Percentiles rank a stretch among this genome's conserved stretches.
phyloP scores from a whole-genome alignment of 192 early-diverging fungal species.

The Coemansia umbellata region DNA sequence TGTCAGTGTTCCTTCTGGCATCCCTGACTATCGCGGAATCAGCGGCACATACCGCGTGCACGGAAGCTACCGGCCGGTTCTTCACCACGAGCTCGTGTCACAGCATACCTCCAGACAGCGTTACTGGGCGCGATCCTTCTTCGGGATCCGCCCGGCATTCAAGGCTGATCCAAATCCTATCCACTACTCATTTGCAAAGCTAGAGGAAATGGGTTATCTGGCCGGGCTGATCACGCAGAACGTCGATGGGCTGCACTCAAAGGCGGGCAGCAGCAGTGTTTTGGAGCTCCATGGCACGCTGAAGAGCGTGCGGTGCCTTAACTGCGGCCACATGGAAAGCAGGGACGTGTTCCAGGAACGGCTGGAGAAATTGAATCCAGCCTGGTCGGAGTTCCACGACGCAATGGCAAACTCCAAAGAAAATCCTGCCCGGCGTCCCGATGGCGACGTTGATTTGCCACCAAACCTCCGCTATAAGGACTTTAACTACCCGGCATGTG shows the following conservation, averaged over 20 bases:
- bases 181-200: slow-evolving; percentile 58
- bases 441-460: slow-evolving; percentile 77
- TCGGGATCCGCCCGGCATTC: slow-evolving; percentile 73
- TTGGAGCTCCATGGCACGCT: slow-evolving; percentile 89
- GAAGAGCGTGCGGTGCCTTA: slow-evolving; percentile 66
- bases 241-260: slow-evolving; percentile 79
- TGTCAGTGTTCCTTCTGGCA: slow-evolving; percentile 63
- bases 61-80: slow-evolving; percentile 78
- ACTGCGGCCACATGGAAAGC: slow-evolving; percentile 55
- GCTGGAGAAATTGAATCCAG: slow-evolving; percentile 68
- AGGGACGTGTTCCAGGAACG: slow-evolving; percentile 63
- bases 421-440: slow-evolving; percentile 63
- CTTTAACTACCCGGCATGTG: slow-evolving; percentile 73
- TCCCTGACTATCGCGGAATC: slow-evolving; percentile 85
- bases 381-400: slow-evolving; percentile 51
- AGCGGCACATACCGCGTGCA: slow-evolving; percentile 66
- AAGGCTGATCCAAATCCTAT: slow-evolving; percentile 69
- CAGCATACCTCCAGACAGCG: slow-evolving; percentile 64
- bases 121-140: slow-evolving; percentile 88
- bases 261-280: slow-evolving; percentile 55
- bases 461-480: slow-evolving; percentile 53
- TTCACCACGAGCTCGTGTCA: slow-evolving; percentile 67
- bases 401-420: slow-evolving; percentile 38
- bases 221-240: slow-evolving; percentile 83
- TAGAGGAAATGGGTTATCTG: slow-evolving; percentile 51